Evolutionary conservation across 345 rosid species (phyloP), one percentile per base, ranked within the genome.

Genomic region (Lenwebbia sp.): DNA sequence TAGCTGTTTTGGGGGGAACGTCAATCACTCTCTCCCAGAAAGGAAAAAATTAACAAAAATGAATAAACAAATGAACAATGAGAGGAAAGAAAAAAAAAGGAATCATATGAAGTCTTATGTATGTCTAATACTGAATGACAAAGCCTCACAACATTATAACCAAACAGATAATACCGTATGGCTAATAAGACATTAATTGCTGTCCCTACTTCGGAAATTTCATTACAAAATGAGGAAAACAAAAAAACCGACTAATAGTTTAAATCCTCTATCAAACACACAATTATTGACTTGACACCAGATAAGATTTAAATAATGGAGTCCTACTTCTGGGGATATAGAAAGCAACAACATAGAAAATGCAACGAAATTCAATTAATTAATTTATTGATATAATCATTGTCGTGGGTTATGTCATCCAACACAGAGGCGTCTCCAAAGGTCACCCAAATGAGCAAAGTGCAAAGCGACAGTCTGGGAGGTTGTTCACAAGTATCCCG

Each of bases 401-500:
- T 37, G 26, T 22, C 14, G 47, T 5, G 25, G 25, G 81, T 70
- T 37, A 70, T 19, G 81, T 37, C 81, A 70, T 37, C 81, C 81
- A 70, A 37, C 41, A 10, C 47, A 37, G 81, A 10, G 37, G 25
- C 47, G 37, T 70, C 51, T 60, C 55, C 55, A 54, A 50, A 58
- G 52, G 86, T 83, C 87, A 76, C 87, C 87, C 57, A 85, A 78
- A 22, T 44, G 75, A 75, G 87, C 83, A 82, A 47, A 28, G 88
- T 26, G 86, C 84, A 86, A 70, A 84, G 85, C n/a, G 86, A 82
- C 82, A 74, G 86, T 84, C 82, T 28, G 84, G 75, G 85, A 86
- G 83, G 84, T 55, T 13, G 89, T 76, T 90, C 91, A 90, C 88
- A 90, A 83, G 89, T 76, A 54, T 83, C 74, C 56, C 52, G 87